Evolutionary conservation across 2,329 filamentous ascomycete species (phyloP).

Genomic region (Aureobasidium mangrovei): DNA sequence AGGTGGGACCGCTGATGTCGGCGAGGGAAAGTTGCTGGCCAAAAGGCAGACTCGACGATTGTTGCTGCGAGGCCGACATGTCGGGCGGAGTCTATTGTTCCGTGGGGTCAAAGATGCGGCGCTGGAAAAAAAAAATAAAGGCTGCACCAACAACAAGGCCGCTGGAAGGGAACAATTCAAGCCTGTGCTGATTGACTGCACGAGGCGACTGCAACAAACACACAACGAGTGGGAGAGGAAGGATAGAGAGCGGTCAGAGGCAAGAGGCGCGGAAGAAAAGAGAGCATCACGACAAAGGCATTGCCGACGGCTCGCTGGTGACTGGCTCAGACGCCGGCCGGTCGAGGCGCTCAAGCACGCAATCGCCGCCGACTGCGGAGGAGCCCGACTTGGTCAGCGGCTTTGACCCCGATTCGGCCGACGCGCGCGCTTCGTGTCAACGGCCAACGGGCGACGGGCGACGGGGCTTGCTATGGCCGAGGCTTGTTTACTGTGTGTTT

Average conservation of each 20-base stretch:
- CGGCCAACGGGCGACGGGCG: too few relatives aligned
- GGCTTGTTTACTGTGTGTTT: conserved; percentile 10
- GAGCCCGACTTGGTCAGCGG: too few relatives aligned
- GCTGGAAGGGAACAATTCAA: conserved; percentile 1
- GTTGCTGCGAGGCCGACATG: conserved; percentile 10
- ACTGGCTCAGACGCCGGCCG: too few relatives aligned
- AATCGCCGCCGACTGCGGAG: neutral
- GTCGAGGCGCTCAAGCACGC: neutral
- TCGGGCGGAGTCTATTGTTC: neutral
- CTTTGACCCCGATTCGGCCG: too few relatives aligned
- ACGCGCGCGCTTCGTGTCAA: too few relatives aligned
- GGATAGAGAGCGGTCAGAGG: neutral
- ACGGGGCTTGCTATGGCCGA: neutral
- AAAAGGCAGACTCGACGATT: conserved; percentile 44
- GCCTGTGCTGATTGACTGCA: neutral
- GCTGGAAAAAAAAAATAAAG: neutral
- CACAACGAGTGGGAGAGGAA: neutral
- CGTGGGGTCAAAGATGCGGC: neutral
- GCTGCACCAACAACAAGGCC: conserved; percentile 1
- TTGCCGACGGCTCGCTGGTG: neutral
- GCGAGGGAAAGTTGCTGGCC: conserved; percentile 43
- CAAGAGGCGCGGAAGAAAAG: conserved; percentile 4
- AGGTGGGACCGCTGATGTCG: conserved; percentile 74
- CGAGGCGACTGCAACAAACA: conserved; percentile 8
- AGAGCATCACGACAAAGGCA: neutral